Conservation (phyloP, 805 yeast species). For the fission yeast (Schizosaccharomyces pombe) region DNA sequence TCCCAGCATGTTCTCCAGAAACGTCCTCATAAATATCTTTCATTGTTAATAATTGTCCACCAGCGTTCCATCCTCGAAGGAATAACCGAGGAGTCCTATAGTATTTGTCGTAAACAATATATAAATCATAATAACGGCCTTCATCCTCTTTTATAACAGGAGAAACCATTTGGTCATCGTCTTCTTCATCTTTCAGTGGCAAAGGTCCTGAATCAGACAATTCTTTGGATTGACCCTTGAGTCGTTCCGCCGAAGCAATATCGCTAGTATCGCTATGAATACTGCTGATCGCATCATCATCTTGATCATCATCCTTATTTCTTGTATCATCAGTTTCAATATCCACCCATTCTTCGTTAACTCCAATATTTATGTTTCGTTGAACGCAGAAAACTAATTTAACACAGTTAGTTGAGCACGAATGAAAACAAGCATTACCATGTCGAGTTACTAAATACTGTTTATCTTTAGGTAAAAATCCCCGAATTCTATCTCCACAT, state of each 20-base stretch:
- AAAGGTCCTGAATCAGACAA: neutral
- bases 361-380: neutral
- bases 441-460: conserved; percentile 73
- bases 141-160: conserved; percentile 8
- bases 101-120: conserved; percentile 79
- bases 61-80: conserved; percentile 59
- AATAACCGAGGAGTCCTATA: conserved; percentile 91
- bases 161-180: conserved; percentile 10
- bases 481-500: conserved; percentile 23
- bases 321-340: neutral
- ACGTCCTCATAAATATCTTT: conserved; percentile 88
- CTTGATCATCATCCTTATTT: neutral
- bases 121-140: conserved; percentile 56
- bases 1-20: conserved; percentile 71
- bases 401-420: conserved; percentile 27
- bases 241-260: neutral
- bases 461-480: conserved; percentile 64
- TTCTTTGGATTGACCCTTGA: neutral
- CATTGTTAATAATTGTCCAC: conserved; percentile 72
- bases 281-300: neutral
- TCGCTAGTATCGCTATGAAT: neutral
- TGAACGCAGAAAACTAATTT: neutral
- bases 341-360: neutral
- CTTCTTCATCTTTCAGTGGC: conserved; percentile 6
- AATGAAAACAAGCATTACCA: conserved; percentile 48